Evolutionary conservation across 78 protist species (phyloP).

Genomic region (Dictyostelium discoideum): DNA sequence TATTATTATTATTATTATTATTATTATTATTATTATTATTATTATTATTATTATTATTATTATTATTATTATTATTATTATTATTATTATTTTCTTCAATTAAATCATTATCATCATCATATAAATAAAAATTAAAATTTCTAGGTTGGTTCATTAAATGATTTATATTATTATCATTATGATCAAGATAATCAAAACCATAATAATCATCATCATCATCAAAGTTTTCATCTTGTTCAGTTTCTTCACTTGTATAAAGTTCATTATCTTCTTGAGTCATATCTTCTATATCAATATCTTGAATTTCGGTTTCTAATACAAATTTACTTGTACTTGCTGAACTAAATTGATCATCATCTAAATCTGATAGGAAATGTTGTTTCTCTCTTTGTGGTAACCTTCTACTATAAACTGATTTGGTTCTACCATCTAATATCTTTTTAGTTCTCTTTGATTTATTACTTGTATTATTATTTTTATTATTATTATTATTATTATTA

Average conservation of each 20-base stretch:
- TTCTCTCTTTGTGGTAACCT: not conserved
- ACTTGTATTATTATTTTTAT: not conserved
- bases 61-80: not conserved
- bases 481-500: no score
- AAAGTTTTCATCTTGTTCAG: slow-evolving; percentile 13
- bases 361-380: not conserved
- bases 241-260: not conserved
- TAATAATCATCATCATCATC: slow-evolving; percentile 31
- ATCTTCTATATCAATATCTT: slow-evolving; percentile 41
- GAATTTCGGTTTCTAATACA: not conserved
- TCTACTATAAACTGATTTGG: not conserved
- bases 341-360: slow-evolving; percentile 9
- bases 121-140: not conserved
- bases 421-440: not conserved
- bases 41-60: not conserved
- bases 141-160: not conserved
- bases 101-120: not conserved
- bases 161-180: not conserved
- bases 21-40: not conserved
- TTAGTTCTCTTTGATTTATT: not conserved
- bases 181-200: not conserved
- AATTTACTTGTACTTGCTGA: not conserved
- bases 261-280: slow-evolving; percentile 48
- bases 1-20: not conserved
- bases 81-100: not conserved